Base-by-base conservation (phyloP, 306 rosid species). In the Macrotyloma uniflorum region DNA sequence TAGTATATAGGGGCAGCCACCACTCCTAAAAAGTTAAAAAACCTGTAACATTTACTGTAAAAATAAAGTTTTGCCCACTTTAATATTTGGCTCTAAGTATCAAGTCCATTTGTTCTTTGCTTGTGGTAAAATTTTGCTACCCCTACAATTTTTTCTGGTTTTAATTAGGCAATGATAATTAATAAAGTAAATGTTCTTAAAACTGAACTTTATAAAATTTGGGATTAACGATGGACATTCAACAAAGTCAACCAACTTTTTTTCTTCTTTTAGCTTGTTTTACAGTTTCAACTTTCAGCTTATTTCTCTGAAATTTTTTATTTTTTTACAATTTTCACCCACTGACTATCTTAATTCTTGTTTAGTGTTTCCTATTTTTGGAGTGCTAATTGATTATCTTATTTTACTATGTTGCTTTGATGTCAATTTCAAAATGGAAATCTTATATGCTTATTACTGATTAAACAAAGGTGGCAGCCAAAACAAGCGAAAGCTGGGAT, bases 401-500 rank as follows among this genome's bases (percentile, higher is more conserved):
- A 1, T 23, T 74, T 76, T 61, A 22, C 30, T 75, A 72, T 76
- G 62, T 68, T 62, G 54, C 10, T 43, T 42, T 38, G 12, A 9
- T 73, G 47, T 59, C 2, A 67, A n/a, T 76, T 47, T 74, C 71
- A 65, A 74, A 81, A 84, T 65, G 77, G 57, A 75, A 92, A 86
- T 49, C 92, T 88, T 70, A 87, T 85, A 72, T 84, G 85, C 66
- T 84, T 72, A 59, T 84, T 71, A 81, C 87, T 91, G 89, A 86
- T 84, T 76, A 72, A 83, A 70, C 80, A 73, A 86, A 92, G 98
- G 97, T 90, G 96, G 96, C 91, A 85, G 88, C 90, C 92, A 42
- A 89, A 90, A 76, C 67, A 77, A 75, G 51, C 89, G 7, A 78
- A 81, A 30, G 30, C 49, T 30, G 82, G 84, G 47, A 51, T 70